Base-by-base conservation (phyloP, 2,329 filamentous ascomycete genomes). In the Penicillium sp. region DNA sequence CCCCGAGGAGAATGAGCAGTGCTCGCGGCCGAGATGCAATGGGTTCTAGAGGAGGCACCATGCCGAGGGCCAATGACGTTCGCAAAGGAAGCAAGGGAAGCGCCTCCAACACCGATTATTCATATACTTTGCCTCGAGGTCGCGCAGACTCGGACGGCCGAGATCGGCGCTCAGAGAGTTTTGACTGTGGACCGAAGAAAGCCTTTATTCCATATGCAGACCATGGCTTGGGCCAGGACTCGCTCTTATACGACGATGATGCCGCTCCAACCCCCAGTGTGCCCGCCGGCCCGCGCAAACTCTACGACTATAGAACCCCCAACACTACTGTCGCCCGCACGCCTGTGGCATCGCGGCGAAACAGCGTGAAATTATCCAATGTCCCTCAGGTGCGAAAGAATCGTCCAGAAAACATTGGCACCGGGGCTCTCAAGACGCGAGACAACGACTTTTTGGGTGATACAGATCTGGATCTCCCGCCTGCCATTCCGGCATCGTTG, bases 261-360 rank as follows among this genome's bases (percentile, higher is more conserved):
- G 91, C 92, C 56, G 93, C 93, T 28, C 93, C 94, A 15, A 94
- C 90, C 40, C 94, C 94, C 5, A 93, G 88, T 30, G 84, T 97
- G 38, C 92, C 92, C 37, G 89, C 85, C 53, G 93, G 93, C 5
- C 92, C 93, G 60, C 87, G 92, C 65, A 80, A 85, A 67, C 70
- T 77, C 50, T 79, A 78, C 61, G 75, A 74, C 26, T 69, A 68
- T 73, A 47, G 55, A 54, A 65, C 61, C 37, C 69, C 68, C 35
- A 73, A 59, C 24, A 56, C 61, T 22, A 69, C 67, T 37, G 65
- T 68, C 12, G 72, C 74, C 47, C 73, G 72, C 33, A 74, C 75
- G 13, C 75, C 75, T 7, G 68, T 71, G 30, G 67, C 76, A 54
- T 78, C 76, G 22, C 74, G 79, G 56, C 76, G 78, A 59, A 80